Evolutionary conservation across 495 filamentous ascomycete genomes (phyloP).

Genomic region (Neurospora sp.): DNA sequence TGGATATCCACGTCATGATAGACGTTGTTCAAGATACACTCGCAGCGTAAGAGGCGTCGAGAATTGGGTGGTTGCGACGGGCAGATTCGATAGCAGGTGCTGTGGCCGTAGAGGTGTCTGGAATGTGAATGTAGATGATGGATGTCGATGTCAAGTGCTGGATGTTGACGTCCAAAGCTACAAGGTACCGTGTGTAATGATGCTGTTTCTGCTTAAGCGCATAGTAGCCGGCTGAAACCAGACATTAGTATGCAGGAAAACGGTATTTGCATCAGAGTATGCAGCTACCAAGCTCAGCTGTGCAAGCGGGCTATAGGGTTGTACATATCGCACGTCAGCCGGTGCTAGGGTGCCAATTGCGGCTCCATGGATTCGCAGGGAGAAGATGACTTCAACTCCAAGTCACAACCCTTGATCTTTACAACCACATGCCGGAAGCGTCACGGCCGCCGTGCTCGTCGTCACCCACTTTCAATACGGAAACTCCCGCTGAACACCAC

Average conservation of each 20-base stretch:
- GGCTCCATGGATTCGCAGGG: not conserved
- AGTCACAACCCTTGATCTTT: not conserved
- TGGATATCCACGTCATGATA: constrained; percentile 58
- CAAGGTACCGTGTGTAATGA: not conserved
- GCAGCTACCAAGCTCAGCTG: not conserved
- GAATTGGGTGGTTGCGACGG: not conserved
- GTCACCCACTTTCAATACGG: not conserved
- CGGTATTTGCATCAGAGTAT: not conserved
- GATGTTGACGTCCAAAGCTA: not conserved
- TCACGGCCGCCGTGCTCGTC: not conserved
- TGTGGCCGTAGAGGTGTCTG: not conserved
- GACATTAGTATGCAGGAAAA: not conserved
- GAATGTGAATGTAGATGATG: constrained; percentile 1
- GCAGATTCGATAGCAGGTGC: not conserved
- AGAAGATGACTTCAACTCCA: not conserved
- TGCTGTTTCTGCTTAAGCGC: not conserved
- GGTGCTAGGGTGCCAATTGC: not conserved
- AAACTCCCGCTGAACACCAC: not conserved
- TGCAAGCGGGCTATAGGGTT: not conserved
- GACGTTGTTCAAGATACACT: not conserved
- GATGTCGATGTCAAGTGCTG: not conserved
- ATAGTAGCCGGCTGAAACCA: not conserved
- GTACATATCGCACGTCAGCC: not conserved
- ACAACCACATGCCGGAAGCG: not conserved
- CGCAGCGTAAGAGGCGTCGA: not conserved